Base-by-base conservation (phyloP, 768 basidiomycete genomes). In the Russula sp. region DNA sequence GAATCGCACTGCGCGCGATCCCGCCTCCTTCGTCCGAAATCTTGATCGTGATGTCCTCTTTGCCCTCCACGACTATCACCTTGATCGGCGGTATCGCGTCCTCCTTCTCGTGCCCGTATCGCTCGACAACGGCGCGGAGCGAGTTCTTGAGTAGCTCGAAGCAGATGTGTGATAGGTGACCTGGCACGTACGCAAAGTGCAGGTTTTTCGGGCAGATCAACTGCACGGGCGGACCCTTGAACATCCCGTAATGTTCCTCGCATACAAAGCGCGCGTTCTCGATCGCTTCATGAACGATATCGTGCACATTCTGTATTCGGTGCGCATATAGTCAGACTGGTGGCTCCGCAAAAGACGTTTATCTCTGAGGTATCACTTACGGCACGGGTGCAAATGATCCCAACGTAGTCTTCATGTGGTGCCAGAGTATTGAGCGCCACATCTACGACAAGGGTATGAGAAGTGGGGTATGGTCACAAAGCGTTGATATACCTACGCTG, bases 81-180 rank as follows among this genome's bases (percentile, higher is more conserved):
- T 92, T 94, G 78, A 96, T 95, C 0, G 93, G 88, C 13, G 94
- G 94, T 77, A 87, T 90, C n/a, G 71, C 69, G 61, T 86, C 84
- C 72, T 92, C 92, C 63, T 84, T 80, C 57, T 93, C 89, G 1
- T 85, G 84, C 0, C 96, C 96, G 74, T 85, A 90, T 2, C 90
- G 84, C 75, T 98, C 97, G 20, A 99, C 96, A 60, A 96, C 91
- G 1, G 97, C 97, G 48, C 97, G 88, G 11, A 99, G 81, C 20
- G 95, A 98, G 80, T 99, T 99, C 75, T 99, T 99, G 62, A 98
- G 82, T 13, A 99, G 83, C 72, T 99, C 97, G 75, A 99, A 99
- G 69, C 89, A 84, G 76, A 99, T 98, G 75, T 99, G 97, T 0
- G 91, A 93, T 65, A 99, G 79, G 73, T 99, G 97, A 4, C 93